A percentile compares a stretch with the other conserved stretches of the same genome.
Conservation (phyloP, 495 filamentous ascomycete genomes). For the Elaphomyces granulatus region DNA sequence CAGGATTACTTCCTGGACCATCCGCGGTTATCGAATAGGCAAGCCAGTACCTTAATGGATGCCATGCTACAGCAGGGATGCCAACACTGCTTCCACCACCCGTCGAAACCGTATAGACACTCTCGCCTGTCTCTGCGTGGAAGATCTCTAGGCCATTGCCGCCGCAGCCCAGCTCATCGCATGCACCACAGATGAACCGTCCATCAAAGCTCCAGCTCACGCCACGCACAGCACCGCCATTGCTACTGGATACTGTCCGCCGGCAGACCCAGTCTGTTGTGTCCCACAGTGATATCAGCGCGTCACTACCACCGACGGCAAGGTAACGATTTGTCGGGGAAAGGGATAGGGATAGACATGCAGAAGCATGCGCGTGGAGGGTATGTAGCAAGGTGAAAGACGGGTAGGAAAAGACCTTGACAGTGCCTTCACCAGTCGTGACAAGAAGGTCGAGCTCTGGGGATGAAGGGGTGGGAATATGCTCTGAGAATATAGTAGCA, state of each 20-base stretch:
- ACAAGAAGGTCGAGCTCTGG: constrained; percentile 46
- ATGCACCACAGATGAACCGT: constrained; percentile 69
- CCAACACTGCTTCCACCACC: constrained; percentile 32
- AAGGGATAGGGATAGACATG: constrained; percentile 55
- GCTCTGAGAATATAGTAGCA: constrained; percentile 67
- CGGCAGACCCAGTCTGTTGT: constrained; percentile 84
- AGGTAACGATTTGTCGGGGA: constrained; percentile 67
- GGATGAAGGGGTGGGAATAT: constrained; percentile 23
- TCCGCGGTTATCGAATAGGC: constrained; percentile 78
- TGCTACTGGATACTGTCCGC: constrained; percentile 55
- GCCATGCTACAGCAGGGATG: constrained; percentile 66
- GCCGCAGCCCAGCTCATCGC: constrained; percentile 48
- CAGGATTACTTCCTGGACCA: constrained; percentile 55
- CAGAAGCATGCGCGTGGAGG: constrained; percentile 70
- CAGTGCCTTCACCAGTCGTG: constrained; percentile 68
- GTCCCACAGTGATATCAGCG: constrained; percentile 81
- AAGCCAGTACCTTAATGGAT: constrained; percentile 75
- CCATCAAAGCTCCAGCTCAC: constrained; percentile 90
- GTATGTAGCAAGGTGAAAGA: constrained; percentile 39
- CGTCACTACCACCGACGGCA: constrained; percentile 80
- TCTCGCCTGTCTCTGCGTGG: constrained; percentile 80
- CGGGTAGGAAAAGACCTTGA: constrained; percentile 62
- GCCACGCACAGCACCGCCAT: constrained; percentile 65
- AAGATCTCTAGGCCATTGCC: constrained; percentile 51
- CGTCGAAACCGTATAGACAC: constrained; percentile 64